Evolutionary conservation across 148 eudicot genomes (phyloP).

Genomic region (Chenopodium berlandieri): DNA sequence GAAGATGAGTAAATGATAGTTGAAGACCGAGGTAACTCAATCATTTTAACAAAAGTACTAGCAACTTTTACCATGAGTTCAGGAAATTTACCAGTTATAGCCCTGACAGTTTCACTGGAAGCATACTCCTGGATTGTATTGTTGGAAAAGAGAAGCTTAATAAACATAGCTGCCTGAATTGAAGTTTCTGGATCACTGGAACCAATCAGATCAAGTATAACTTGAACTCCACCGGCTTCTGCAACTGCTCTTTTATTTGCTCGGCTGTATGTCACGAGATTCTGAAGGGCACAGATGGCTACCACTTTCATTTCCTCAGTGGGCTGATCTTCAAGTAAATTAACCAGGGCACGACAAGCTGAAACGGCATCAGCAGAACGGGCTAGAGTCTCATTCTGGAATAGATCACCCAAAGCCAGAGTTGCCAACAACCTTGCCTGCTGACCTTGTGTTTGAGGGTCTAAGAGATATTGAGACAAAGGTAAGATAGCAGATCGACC

Average conservation of each 20-base stretch:
- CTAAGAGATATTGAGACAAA: slow-evolving; percentile 90
- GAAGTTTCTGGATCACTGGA: slow-evolving; percentile 96
- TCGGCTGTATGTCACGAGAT: slow-evolving; percentile 89
- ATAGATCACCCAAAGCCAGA: slow-evolving; percentile 91
- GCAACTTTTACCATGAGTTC: slow-evolving; percentile 1
- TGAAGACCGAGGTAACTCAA: too few relatives aligned
- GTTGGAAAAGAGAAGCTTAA: slow-evolving; percentile 90
- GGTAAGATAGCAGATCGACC: slow-evolving; percentile 82
- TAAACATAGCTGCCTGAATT: slow-evolving; percentile 88
- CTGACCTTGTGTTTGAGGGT: slow-evolving; percentile 97
- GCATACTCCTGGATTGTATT: slow-evolving; percentile 98
- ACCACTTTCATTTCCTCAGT: slow-evolving; percentile 99
- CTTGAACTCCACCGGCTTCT: slow-evolving; percentile 97
- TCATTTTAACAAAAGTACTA: background rate
- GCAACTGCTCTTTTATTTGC: slow-evolving; percentile 98
- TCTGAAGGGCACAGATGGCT: slow-evolving; percentile 93
- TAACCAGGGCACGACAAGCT: slow-evolving; percentile 91
- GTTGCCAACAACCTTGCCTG: slow-evolving; percentile 90
- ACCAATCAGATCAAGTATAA: slow-evolving; percentile 83
- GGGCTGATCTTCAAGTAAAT: slow-evolving; percentile 94
- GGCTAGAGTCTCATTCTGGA: slow-evolving; percentile 94
- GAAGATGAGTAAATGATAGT: too few relatives aligned
- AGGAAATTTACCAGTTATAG: slow-evolving; percentile 75
- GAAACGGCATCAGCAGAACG: slow-evolving; percentile 89
- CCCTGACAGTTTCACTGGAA: slow-evolving; percentile 96